These are phyloP conservation scores for Collybia mongolica DNA, from an alignment of 768 basidiomycete genomes.

Conservation along the genomic window DNA sequence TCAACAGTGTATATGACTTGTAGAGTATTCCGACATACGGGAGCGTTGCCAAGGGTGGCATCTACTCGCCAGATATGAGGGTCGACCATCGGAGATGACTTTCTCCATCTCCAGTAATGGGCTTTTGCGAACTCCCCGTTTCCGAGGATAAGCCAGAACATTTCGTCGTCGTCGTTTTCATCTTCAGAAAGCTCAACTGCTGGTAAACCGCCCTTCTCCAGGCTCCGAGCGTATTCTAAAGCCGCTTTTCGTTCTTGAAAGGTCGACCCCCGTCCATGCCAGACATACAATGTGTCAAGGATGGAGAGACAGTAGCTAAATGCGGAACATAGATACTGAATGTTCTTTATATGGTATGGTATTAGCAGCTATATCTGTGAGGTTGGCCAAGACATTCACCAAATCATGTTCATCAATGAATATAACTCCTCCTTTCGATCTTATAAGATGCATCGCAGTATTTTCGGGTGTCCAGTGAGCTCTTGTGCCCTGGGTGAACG, in stretches of 20 bases:
- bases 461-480: constrained; percentile 78
- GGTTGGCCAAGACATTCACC: constrained; percentile 33
- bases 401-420: constrained; percentile 74
- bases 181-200: constrained; percentile 63
- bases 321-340: constrained; percentile 78
- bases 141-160: constrained; percentile 89
- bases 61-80: constrained; percentile 66
- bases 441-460: constrained; percentile 77
- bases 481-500: constrained; percentile 54
- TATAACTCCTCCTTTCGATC: constrained; percentile 46
- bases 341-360: constrained; percentile 31
- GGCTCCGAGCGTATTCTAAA: constrained; percentile 51
- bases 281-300: constrained; percentile 71
- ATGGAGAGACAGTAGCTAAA: constrained; percentile 79
- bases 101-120: constrained; percentile 81
- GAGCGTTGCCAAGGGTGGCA: constrained; percentile 23
- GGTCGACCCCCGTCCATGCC: constrained; percentile 76
- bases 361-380: too few relatives aligned
- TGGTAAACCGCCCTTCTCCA: constrained; percentile 32
- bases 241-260: constrained; percentile 61
- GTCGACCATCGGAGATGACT: constrained; percentile 31
- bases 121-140: constrained; percentile 73
- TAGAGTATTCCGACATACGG: constrained; percentile 34
- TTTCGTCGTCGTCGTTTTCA: constrained; percentile 65
- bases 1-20: background rate